Percentiles rank a stretch among this genome's conserved stretches.
phyloP scores from a whole-genome alignment of 371 early-diverging fungal genomes.

The Mortierella sp. region DNA sequence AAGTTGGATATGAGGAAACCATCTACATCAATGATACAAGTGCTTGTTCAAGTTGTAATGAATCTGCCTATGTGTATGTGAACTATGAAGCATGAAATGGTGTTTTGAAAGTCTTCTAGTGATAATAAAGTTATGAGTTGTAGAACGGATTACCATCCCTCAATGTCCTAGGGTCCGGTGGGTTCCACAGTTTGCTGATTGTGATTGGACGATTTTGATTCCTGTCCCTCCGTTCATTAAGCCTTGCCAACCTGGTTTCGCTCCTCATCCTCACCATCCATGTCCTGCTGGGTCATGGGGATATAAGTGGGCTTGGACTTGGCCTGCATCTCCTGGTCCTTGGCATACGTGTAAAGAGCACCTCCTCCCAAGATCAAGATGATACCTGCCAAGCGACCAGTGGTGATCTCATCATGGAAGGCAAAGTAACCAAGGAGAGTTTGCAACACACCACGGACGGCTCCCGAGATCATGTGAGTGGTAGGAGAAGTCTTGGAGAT shows the following conservation, averaged over 20 bases:
- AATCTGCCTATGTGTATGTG: no score
- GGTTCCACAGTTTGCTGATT: no score
- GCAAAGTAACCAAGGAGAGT: conserved; percentile 58
- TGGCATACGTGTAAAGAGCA: conserved; percentile 57
- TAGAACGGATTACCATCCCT: no score
- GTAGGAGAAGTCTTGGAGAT: conserved; percentile 69
- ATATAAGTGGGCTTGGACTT: conserved; percentile 37
- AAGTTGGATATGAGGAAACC: no score
- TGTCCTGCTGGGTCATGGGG: conserved; percentile 52
- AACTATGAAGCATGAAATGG: no score
- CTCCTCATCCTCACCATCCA: conserved; percentile 28
- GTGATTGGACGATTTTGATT: no score
- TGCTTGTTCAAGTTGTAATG: no score
- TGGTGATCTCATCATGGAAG: conserved; percentile 57
- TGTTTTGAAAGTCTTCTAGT: no score
- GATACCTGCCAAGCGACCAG: conserved; percentile 56
- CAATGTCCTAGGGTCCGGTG: no score
- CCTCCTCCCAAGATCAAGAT: conserved; percentile 58
- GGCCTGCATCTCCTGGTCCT: conserved; percentile 47
- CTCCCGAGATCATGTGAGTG: conserved; percentile 63
- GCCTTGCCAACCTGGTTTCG: conserved; percentile 21
- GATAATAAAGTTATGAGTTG: no score
- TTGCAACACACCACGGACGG: conserved; percentile 61
- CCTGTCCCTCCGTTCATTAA: no score
- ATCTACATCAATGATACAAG: no score